Percentiles rank a stretch among this genome's conserved stretches.
Evolutionary conservation across 1,139 yeast genomes (phyloP).

Genomic region (Kodamaea plutei): DNA sequence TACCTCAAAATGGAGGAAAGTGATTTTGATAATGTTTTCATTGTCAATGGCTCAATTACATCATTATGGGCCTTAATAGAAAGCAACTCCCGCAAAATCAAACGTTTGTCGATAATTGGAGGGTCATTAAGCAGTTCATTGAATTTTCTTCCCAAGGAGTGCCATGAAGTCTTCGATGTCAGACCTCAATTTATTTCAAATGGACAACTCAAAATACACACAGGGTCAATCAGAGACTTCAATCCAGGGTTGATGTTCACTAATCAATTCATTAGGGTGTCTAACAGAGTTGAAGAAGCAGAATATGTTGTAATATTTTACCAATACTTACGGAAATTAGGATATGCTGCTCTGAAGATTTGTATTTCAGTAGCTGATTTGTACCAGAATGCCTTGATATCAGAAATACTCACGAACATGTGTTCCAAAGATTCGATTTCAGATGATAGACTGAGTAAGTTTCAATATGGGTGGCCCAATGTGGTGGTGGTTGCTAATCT

Average conservation of each 20-base stretch:
- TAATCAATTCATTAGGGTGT: constrained; percentile 37
- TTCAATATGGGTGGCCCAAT: no score
- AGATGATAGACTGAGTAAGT: no score
- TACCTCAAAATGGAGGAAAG: constrained; percentile 4
- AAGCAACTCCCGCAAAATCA: constrained; percentile 2
- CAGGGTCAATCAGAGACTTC: no score
- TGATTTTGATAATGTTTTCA: constrained; percentile 10
- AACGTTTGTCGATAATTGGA: constrained; percentile 9
- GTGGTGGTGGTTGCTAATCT: constrained; percentile 6
- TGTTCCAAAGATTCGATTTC: constrained; percentile 10
- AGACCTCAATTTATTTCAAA: constrained; percentile 6
- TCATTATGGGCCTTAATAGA: constrained; percentile 7
- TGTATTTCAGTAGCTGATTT: constrained; percentile 39
- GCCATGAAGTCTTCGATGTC: constrained; percentile 3
- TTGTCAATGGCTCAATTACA: constrained; percentile 9
- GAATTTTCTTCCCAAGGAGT: background rate
- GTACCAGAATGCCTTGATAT: constrained; percentile 30
- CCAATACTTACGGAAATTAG: constrained; percentile 44
- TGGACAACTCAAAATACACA: no score
- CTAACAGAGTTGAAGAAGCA: constrained; percentile 46
- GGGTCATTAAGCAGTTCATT: constrained; percentile 4
- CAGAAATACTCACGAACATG: constrained; percentile 17
- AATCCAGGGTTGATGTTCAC: constrained; percentile 41
- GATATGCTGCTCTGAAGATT: constrained; percentile 38
- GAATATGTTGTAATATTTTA: constrained; percentile 47